A percentile compares a stretch with the other conserved stretches of the same genome.
Evolutionary conservation across 768 basidiomycete species (phyloP).

Genomic region (Asterophora parasitica): DNA sequence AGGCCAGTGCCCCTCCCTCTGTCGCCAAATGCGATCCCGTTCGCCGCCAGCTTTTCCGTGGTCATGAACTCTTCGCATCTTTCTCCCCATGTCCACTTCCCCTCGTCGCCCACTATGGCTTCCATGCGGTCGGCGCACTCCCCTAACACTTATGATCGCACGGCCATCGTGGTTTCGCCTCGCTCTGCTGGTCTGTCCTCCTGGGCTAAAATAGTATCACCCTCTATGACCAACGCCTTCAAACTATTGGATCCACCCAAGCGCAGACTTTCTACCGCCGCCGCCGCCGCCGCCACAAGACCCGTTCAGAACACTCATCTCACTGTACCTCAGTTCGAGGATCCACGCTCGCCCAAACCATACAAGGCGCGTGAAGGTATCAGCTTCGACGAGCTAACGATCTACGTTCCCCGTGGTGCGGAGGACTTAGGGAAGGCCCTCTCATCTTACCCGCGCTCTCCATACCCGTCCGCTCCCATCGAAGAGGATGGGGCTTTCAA

Average conservation of each 20-base stretch:
- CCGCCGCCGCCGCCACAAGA: not conserved
- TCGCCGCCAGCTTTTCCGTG: constrained; percentile 28
- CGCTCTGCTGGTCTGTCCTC: constrained; percentile 51
- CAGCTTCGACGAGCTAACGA: constrained; percentile 12
- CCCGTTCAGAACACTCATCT: constrained; percentile 1
- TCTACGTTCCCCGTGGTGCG: constrained; percentile 14
- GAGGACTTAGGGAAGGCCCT: constrained; percentile 25
- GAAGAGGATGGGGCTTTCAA: constrained; percentile 14
- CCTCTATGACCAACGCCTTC: constrained; percentile 28
- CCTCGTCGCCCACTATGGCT: constrained; percentile 52
- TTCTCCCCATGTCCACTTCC: constrained; percentile 62
- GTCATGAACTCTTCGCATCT: constrained; percentile 26
- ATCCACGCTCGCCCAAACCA: constrained; percentile 37
- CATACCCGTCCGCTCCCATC: constrained; percentile 27
- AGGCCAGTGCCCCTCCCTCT: constrained; percentile 34
- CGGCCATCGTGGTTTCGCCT: constrained; percentile 54
- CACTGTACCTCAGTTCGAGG: constrained; percentile 24
- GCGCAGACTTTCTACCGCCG: constrained; percentile 6
- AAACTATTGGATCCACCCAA: constrained; percentile 30
- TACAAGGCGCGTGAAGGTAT: constrained; percentile 13
- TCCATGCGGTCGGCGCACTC: constrained; percentile 57
- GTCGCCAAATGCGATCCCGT: constrained; percentile 28
- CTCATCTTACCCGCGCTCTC: constrained; percentile 35
- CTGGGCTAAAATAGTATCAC: constrained; percentile 45
- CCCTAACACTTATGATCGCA: constrained; percentile 57